Base-by-base conservation (phyloP, 805 yeast species). In the Metschnikowia vanudenii region DNA sequence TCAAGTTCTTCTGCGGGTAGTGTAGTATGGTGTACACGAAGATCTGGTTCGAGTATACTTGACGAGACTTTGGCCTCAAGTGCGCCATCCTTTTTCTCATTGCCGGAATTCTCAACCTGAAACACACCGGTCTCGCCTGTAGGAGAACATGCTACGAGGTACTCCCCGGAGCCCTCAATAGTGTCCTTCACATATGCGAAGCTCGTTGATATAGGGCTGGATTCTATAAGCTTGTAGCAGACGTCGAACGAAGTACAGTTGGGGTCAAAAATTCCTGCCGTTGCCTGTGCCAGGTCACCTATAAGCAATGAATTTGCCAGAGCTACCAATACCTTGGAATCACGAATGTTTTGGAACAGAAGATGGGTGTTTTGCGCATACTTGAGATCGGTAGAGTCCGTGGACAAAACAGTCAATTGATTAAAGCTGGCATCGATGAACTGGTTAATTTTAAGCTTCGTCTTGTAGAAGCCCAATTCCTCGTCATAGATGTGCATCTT, bases 151-250 rank as follows among this genome's bases (percentile, higher is more conserved):
- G 54, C 44, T 14, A 64, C 43, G n/a, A 63, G 44, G 43, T 61
- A 65, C 7, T 59, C 61, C 1, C 73, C 73, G 3, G 64, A 53
- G 20, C 59, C 61, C 1, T 64, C 54, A 12, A 60, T 47, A n/a
- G 47, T 54, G 39, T 69, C 74, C 11, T 46, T 51, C 2, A 68
- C 37, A 20, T 52, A 49, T 12, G 59, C 53, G 39, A 52, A 45
- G 10, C 60, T 46, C 12, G 49, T 29, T 10, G 41, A 22, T 11
- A 45, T 18, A 10, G 26, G n/a, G 4, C 40, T 9, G 13, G 28
- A n/a, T 8, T 40, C 34, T 13, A 46, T 31, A 19, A 35, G 48
- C n/a, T 41, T 39, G 24, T 52, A 46, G 8, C 24, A 14, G 19
- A 41, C 46, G 3, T 52, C 51, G 19, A 44, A 43, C 2, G 42